Percentiles rank a stretch among this genome's conserved stretches.
These are phyloP conservation scores for Lycium barbarum DNA, from an alignment of 257 asterid genomes.

Conservation along the genomic window DNA sequence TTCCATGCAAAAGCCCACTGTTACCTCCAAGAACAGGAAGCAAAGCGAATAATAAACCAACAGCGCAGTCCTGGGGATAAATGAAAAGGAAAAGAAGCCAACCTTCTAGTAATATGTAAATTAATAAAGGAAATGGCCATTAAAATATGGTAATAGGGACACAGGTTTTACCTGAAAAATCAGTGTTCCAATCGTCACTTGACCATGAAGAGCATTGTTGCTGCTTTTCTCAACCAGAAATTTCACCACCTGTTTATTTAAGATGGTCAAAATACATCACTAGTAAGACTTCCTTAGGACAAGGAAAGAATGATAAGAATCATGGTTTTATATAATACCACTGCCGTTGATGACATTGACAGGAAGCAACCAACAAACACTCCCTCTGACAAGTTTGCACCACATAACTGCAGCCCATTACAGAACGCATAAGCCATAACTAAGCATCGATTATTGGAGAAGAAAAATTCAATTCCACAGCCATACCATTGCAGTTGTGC, in stretches of 20 bases:
- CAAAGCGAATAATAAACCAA: constrained; percentile 91
- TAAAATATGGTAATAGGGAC: not conserved
- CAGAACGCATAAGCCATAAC: constrained; percentile 17
- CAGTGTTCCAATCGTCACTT: constrained; percentile 95
- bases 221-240: constrained; percentile 81
- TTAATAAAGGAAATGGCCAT: constrained; percentile 19
- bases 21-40: constrained; percentile 94
- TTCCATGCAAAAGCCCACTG: constrained; percentile 84
- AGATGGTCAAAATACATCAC: constrained; percentile 17
- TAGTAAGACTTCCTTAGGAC: constrained; percentile 19
- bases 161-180: constrained; percentile 76
- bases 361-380: constrained; percentile 92
- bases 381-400: constrained; percentile 91
- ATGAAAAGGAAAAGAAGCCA: not conserved
- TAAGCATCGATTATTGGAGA: constrained; percentile 1
- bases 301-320: constrained; percentile 14
- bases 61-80: constrained; percentile 81
- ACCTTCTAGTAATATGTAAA: constrained; percentile 8
- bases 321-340: constrained; percentile 53
- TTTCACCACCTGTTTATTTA: constrained; percentile 71
- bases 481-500: constrained; percentile 75
- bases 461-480: constrained; percentile 31
- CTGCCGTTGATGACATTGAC: constrained; percentile 97
- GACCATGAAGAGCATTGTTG: constrained; percentile 82
- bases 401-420: constrained; percentile 68